Percentiles rank a stretch among this genome's conserved stretches.
These are phyloP conservation scores for Ceratocystis cubensis DNA, from an alignment of 2,329 filamentous ascomycete species.

Conservation along the genomic window DNA sequence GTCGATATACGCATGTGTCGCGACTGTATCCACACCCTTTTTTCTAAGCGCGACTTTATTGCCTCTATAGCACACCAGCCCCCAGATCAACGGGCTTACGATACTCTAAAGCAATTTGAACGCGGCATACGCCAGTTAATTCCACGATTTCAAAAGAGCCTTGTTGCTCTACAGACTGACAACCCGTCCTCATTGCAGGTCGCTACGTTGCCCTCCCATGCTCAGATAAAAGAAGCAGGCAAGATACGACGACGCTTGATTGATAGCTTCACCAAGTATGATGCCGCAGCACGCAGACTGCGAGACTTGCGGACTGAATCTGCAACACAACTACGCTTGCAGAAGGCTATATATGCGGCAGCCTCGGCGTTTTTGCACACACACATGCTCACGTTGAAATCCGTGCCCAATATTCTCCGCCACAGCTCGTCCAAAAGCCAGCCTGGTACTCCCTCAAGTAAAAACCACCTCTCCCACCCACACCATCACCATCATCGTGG, in stretches of 20 bases:
- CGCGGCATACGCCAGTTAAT: conserved; percentile 70
- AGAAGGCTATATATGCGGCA: conserved; percentile 70
- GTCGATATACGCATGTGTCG: conserved; percentile 85
- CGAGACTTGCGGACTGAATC: conserved; percentile 65
- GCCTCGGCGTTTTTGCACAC: conserved; percentile 74
- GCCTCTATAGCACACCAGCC: conserved; percentile 55
- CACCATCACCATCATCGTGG: conserved; percentile 9
- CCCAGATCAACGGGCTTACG: conserved; percentile 67
- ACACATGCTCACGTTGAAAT: conserved; percentile 80
- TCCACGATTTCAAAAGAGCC: conserved; percentile 69
- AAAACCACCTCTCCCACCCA: not conserved
- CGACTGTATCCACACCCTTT: conserved; percentile 58
- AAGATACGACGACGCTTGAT: conserved; percentile 83
- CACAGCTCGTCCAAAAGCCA: conserved; percentile 23
- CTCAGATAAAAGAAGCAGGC: conserved; percentile 70
- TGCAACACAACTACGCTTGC: conserved; percentile 58
- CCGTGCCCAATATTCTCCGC: conserved; percentile 53
- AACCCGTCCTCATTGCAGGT: not conserved
- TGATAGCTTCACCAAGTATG: conserved; percentile 81
- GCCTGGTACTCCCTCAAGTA: not conserved
- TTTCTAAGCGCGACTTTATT: conserved; percentile 61
- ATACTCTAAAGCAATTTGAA: conserved; percentile 75
- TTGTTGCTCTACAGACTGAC: conserved; percentile 44
- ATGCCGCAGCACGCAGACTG: conserved; percentile 66
- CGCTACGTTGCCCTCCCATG: conserved; percentile 32